phyloP scores from a whole-genome alignment of 352 stramenopile species.

The Globisporangium parvum region DNA sequence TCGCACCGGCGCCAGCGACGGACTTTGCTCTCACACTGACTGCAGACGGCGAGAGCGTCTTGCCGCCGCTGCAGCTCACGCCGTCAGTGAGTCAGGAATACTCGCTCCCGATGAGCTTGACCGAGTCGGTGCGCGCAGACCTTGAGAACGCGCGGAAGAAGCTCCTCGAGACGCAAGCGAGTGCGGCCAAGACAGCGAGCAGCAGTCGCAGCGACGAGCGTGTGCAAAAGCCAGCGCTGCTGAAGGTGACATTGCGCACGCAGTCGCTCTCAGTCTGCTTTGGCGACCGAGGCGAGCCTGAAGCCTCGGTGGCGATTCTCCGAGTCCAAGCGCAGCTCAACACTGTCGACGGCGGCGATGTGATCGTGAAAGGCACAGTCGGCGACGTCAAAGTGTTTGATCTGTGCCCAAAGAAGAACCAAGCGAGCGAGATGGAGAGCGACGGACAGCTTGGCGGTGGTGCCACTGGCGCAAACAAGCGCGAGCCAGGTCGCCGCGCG shows the following conservation, averaged over 20 bases:
- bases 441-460: conserved; percentile 3
- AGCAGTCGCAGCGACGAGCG: neutral
- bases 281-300: conserved; percentile 55
- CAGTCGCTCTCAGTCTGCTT: conserved; percentile 80
- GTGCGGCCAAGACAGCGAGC: conserved; percentile 2
- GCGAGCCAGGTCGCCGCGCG: conserved; percentile 9
- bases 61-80: conserved; percentile 55
- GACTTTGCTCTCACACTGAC: conserved; percentile 4
- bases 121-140: conserved; percentile 75
- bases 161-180: conserved; percentile 31
- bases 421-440: conserved; percentile 3
- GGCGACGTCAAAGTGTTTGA: conserved; percentile 73
- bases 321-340: conserved; percentile 34
- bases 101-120: conserved; percentile 60
- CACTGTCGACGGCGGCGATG: conserved; percentile 18
- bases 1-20: conserved; percentile 19
- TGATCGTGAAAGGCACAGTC: conserved; percentile 41
- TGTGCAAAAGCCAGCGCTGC: conserved; percentile 6
- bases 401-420: conserved; percentile 35
- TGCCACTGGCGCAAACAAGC: neutral
- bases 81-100: conserved; percentile 65
- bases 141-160: conserved; percentile 68
- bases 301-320: conserved; percentile 66
- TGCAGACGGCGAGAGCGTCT: conserved; percentile 24
- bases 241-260: conserved; percentile 46